Conservation (phyloP, 345 rosid genomes). For the Arabidopsis suecica region DNA sequence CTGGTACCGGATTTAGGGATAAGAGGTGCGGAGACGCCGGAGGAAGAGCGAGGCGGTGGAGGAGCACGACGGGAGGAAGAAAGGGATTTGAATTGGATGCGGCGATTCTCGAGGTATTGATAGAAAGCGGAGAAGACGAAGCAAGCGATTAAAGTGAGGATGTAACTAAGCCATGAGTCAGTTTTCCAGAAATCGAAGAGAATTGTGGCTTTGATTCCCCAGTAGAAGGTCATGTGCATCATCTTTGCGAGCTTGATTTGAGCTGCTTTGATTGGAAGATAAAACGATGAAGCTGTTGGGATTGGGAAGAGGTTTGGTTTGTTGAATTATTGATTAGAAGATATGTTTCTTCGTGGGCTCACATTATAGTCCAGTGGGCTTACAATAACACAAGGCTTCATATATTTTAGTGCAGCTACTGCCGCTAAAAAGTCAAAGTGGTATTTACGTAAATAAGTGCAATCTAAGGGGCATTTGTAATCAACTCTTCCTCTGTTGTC, state of each 20-base stretch:
- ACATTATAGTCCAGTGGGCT: conserved; percentile 14
- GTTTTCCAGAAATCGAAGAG: conserved; percentile 76
- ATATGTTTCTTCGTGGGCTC: conserved; percentile 20
- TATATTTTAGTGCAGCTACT: too few relatives aligned
- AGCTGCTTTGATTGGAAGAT: neutral
- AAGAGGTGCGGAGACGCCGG: conserved; percentile 50
- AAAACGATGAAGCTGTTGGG: neutral
- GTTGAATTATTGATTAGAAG: conserved; percentile 27
- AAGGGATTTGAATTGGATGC: conserved; percentile 52
- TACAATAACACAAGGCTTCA: neutral
- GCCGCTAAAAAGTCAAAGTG: neutral
- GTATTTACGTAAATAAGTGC: neutral
- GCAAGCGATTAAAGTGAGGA: conserved; percentile 71
- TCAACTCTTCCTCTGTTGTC: too few relatives aligned
- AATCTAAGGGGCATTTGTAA: too few relatives aligned
- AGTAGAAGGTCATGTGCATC: conserved; percentile 98
- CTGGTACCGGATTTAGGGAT: conserved; percentile 44
- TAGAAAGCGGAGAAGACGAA: conserved; percentile 63
- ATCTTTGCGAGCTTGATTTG: conserved; percentile 48
- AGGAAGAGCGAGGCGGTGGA: conserved; percentile 4
- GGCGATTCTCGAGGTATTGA: conserved; percentile 71
- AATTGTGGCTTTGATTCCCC: conserved; percentile 74
- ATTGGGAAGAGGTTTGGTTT: neutral
- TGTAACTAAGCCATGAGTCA: conserved; percentile 63
- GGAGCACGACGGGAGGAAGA: conserved; percentile 33